Evolutionary conservation across 2,329 filamentous ascomycete species (phyloP), one percentile per base, ranked within the genome.

Genomic region (Monosporascus sp.): DNA sequence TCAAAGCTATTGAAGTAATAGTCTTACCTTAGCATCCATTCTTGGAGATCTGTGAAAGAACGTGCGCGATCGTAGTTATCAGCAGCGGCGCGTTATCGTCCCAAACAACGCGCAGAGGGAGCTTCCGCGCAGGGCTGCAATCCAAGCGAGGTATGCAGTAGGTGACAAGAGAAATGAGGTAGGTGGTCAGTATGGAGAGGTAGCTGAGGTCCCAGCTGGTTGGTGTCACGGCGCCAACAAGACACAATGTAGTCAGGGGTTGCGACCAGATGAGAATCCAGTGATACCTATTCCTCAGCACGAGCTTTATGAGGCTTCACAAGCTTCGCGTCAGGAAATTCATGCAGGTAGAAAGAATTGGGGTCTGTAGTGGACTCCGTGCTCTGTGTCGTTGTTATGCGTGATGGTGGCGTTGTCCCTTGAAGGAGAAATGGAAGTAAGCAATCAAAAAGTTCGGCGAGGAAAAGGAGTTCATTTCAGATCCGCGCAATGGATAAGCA

Each of bases 1-100:
- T 35, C 17, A 18, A 41, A 45, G 9, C 5, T 35, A 9, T 35
- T 20, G 7, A 43, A 38, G 5, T 17, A 43, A 44, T 38, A 50
- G 17, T 59, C 63, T 60, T 62, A 64, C 64, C 55, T 51, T 61
- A 22, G 58, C 56, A 49, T 66, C 62, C 64, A 66, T 66, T 22
- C 47, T 54, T 11, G 9, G 22, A 15, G n/a, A 24, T n/a, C 14
- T 11, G 11, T 14, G 31, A 35, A 35, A 35, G 31, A 35, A 35
- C 9, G 31, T 35, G 11, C 31, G 31, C 31, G 31, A 9, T 35
- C 31, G 31, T 14, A 35, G 31, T 11, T 35, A 35, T 14, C 31
- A 35, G 14, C 39, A 43, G 39, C 18, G 18, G 17, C 18, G 9
- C 39, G 39, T 43, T 20, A 43, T 18, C 11, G 22, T 20, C 17